These are phyloP conservation scores for Collybiopsis confluens DNA, from an alignment of 768 basidiomycete species.

Conservation along the genomic window DNA sequence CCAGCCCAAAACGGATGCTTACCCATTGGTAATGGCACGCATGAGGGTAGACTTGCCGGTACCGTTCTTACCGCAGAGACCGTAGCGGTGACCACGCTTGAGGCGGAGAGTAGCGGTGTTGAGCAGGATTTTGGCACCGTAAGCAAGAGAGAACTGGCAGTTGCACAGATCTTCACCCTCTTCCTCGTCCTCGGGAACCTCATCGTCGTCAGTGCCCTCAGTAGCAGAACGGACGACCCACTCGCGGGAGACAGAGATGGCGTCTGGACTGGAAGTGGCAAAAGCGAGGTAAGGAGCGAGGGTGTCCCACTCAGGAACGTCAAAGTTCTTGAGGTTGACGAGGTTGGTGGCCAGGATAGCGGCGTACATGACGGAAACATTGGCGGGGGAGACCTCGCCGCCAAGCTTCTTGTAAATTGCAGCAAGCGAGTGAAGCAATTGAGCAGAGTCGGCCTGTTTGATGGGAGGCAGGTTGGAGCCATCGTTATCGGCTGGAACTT, in stretches of 20 bases:
- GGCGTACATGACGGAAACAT: slow-evolving; percentile 63
- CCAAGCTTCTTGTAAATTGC: slow-evolving; percentile 85
- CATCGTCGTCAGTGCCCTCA: slow-evolving; percentile 65
- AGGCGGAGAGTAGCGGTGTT: slow-evolving; percentile 96
- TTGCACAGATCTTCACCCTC: slow-evolving; percentile 99
- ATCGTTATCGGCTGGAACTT: slow-evolving; percentile 80
- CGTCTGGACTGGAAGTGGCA: slow-evolving; percentile 59
- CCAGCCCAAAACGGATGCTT: slow-evolving; percentile 9
- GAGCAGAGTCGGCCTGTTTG: slow-evolving; percentile 68
- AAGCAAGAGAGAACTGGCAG: slow-evolving; percentile 97
- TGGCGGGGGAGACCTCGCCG: slow-evolving; percentile 49
- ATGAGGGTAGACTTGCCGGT: slow-evolving; percentile 95
- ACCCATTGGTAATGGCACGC: slow-evolving; percentile 89
- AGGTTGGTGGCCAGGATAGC: slow-evolving; percentile 81
- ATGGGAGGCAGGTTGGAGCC: slow-evolving; percentile 89
- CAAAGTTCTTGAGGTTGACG: slow-evolving; percentile 89
- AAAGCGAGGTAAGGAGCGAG: slow-evolving; percentile 76
- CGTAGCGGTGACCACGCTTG: slow-evolving; percentile 98
- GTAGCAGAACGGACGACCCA: slow-evolving; percentile 89
- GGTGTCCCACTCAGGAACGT: slow-evolving; percentile 80
- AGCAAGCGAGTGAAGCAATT: slow-evolving; percentile 62
- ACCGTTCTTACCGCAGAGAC: slow-evolving; percentile 98
- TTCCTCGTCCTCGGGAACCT: slow-evolving; percentile 83
- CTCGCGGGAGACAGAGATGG: slow-evolving; percentile 66
- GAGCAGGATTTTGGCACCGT: slow-evolving; percentile 97